Conservation (phyloP, 208 protist genomes). For the Acanthamoeba lugdunensis region DNA sequence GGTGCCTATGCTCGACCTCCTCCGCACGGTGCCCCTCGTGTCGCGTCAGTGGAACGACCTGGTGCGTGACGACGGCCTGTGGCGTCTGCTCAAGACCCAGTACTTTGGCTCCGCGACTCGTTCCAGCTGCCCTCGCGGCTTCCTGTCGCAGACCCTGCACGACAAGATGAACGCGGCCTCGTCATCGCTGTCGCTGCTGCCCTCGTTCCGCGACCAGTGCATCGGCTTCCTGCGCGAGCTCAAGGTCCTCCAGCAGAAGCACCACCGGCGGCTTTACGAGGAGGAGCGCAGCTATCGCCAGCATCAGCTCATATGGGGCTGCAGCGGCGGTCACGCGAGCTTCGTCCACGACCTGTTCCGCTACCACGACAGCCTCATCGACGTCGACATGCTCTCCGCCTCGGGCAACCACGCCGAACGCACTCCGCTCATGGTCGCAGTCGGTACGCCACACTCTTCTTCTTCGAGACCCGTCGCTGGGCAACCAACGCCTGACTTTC, state of each 20-base stretch:
- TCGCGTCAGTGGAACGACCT: slow-evolving; percentile 58
- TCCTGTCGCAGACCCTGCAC: not conserved
- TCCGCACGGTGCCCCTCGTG: slow-evolving; percentile 38
- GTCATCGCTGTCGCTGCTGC: not conserved
- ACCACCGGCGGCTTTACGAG: slow-evolving; percentile 40
- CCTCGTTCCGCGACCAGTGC: slow-evolving; percentile 19
- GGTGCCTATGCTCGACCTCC: slow-evolving; percentile 56
- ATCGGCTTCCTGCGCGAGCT: slow-evolving; percentile 43
- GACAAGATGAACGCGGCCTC: not conserved
- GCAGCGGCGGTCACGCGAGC: slow-evolving; percentile 41
- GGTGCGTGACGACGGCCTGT: slow-evolving; percentile 8
- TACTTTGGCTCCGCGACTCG: slow-evolving; percentile 1
- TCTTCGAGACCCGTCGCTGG: not conserved
- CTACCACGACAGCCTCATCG: slow-evolving; percentile 24
- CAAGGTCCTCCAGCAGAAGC: slow-evolving; percentile 47
- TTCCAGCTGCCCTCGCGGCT: not conserved
- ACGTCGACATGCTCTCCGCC: slow-evolving; percentile 51
- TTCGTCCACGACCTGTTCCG: slow-evolving; percentile 50
- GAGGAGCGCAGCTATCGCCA: slow-evolving; percentile 36
- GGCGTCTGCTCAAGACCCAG: slow-evolving; percentile 19
- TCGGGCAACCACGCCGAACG: slow-evolving; percentile 55
- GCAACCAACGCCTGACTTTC: not conserved
- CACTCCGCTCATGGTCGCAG: slow-evolving; percentile 50
- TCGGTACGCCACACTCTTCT: not conserved
- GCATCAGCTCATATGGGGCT: slow-evolving; percentile 51